phyloP scores from a whole-genome alignment of 1,139 yeast genomes.

The Spencermartinsiella ligniputridi region DNA sequence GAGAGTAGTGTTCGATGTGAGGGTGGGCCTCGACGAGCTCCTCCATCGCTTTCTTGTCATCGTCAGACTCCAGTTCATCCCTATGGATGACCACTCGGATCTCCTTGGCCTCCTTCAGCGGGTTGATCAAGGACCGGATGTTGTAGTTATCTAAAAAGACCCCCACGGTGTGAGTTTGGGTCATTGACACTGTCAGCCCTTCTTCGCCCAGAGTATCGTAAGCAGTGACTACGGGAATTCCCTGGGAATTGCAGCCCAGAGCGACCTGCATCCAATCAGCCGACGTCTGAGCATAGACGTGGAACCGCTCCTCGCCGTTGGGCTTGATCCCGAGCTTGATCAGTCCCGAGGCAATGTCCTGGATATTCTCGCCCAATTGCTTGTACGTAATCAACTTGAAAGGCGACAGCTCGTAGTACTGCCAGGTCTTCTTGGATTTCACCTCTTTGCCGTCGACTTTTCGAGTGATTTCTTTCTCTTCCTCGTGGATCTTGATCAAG shows the following conservation, averaged over 20 bases:
- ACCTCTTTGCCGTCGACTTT: constrained; percentile 69
- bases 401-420: constrained; percentile 70
- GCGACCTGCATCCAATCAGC: constrained; percentile 89
- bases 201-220: constrained; percentile 93
- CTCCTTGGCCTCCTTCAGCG: constrained; percentile 59
- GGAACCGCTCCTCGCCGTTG: constrained; percentile 57
- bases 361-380: constrained; percentile 49
- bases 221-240: constrained; percentile 89
- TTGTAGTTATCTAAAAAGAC: constrained; percentile 80
- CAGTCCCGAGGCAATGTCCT: constrained; percentile 69
- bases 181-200: constrained; percentile 83
- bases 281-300: constrained; percentile 79
- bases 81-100: constrained; percentile 69
- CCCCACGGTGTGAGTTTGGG: constrained; percentile 73
- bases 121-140: constrained; percentile 60
- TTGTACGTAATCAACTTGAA: constrained; percentile 64
- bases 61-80: constrained; percentile 57
- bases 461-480: constrained; percentile 70
- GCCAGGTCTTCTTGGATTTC: constrained; percentile 81
- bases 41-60: constrained; percentile 61
- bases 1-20: constrained; percentile 63
- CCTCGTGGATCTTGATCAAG: constrained; percentile 65
- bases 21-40: constrained; percentile 65
- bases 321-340: constrained; percentile 70
- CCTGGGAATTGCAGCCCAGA: constrained; percentile 70